These are phyloP conservation scores for Porphyrellus cyaneotinctus DNA, from an alignment of 768 basidiomycete species.

Conservation along the genomic window DNA sequence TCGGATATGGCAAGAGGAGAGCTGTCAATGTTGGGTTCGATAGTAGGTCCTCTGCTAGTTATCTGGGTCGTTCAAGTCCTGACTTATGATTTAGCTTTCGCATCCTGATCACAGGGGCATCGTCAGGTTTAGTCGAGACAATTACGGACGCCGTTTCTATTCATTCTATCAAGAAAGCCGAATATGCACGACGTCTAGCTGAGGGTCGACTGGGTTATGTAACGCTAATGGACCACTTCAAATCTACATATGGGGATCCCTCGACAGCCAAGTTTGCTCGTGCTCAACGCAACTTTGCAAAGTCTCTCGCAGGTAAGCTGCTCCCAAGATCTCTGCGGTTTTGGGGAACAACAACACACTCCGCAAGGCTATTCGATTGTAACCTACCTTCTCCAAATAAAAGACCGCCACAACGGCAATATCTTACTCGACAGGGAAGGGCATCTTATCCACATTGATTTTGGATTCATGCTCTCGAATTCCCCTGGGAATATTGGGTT, in stretches of 20 bases:
- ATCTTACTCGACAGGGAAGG: constrained; percentile 95
- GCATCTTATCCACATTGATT: constrained; percentile 95
- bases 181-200: constrained; percentile 86
- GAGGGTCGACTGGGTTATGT: constrained; percentile 82
- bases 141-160: constrained; percentile 98
- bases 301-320: constrained; percentile 73
- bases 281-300: constrained; percentile 92
- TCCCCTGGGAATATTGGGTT: constrained; percentile 97
- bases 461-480: constrained; percentile 96
- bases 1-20: constrained; percentile 93
- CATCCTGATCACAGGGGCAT: constrained; percentile 90
- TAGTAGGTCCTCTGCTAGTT: constrained; percentile 50
- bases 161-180: constrained; percentile 98
- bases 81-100: constrained; percentile 65
- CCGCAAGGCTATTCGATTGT: constrained; percentile 82
- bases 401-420: constrained; percentile 98
- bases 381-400: constrained; percentile 95
- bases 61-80: background rate
- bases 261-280: constrained; percentile 82
- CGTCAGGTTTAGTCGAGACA: constrained; percentile 93
- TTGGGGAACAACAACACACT: background rate
- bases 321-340: background rate
- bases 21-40: constrained; percentile 88
- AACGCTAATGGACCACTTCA: constrained; percentile 88
- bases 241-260: constrained; percentile 83